These are phyloP conservation scores for Cicer arietinum DNA, from an alignment of 306 rosid genomes.

Conservation along the genomic window DNA sequence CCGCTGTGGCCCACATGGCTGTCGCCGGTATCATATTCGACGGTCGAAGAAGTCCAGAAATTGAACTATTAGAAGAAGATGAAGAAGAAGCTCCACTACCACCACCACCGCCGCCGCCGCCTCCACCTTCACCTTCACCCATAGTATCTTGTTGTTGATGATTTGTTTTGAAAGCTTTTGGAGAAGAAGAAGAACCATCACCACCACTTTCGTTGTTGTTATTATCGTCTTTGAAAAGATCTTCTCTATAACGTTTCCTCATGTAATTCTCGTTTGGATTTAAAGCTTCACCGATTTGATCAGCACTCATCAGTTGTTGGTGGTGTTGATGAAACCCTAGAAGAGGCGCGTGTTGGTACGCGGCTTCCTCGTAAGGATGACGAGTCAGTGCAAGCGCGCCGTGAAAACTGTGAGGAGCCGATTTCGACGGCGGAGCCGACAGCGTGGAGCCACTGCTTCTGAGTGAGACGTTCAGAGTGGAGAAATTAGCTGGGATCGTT, in stretches of 20 bases:
- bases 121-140: background rate
- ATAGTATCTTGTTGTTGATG: background rate
- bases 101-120: background rate
- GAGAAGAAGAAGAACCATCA: slow-evolving; percentile 47
- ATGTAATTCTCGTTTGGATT: slow-evolving; percentile 70
- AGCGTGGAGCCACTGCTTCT: slow-evolving; percentile 78
- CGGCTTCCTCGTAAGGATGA: slow-evolving; percentile 75
- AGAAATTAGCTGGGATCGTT: slow-evolving; percentile 89
- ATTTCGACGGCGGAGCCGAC: slow-evolving; percentile 77
- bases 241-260: slow-evolving; percentile 87
- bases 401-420: slow-evolving; percentile 74
- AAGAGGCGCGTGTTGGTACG: slow-evolving; percentile 65
- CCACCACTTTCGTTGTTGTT: slow-evolving; percentile 42
- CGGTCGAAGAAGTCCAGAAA: slow-evolving; percentile 51
- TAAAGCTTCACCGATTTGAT: slow-evolving; percentile 71
- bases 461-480: slow-evolving; percentile 77
- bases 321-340: slow-evolving; percentile 75
- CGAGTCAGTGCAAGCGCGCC: slow-evolving; percentile 74
- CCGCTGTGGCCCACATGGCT: slow-evolving; percentile 79
- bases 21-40: slow-evolving; percentile 62
- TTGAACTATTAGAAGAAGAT: background rate
- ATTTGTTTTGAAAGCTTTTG: background rate
- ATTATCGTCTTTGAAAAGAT: slow-evolving; percentile 75
- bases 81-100: background rate
- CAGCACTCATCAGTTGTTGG: slow-evolving; percentile 64